Evolutionary conservation across 2,329 filamentous ascomycete genomes (phyloP), one percentile per base, ranked within the genome.

Genomic region (Diaporthe sp.): DNA sequence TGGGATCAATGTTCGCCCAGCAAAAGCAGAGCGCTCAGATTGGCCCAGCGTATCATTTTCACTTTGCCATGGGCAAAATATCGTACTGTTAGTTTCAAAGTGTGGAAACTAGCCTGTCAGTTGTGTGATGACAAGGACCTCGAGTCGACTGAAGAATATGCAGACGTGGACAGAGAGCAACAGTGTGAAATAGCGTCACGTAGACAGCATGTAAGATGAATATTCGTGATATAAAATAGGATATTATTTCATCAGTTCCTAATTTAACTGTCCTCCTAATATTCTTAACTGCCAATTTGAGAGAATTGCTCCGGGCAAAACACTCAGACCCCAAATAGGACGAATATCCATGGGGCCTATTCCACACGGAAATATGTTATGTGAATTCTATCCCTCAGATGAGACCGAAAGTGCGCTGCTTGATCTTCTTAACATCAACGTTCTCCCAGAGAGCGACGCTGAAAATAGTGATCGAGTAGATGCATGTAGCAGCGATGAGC

Each of bases 351-450:
- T 22, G 25, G 17, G 12, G 9, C 25, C 3, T 34, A 13, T 8
- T n/a, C 42, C 42, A n/a, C 44, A 9, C 42, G 2, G 17, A 4
- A 37, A 46, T 22, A 22, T 31, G 19, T 1, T 2, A 19, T 10
- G 59, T 2, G 15, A 7, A 19, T 22, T 31, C 12, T 2, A 5
- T 34, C 17, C 25, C 42, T 65, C 34, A 65, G 34, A 65, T 65
- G 17, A 65, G 42, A n/a, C 61, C 61, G 10, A 65, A 65, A 13
- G 61, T 65, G 42, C 61, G 61, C 42, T 65, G 61, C 61, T 65
- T 65, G 25, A 65, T 49, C 42, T 65, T 65, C 61, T 31, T 65
- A 25, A 65, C 61, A 34, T 65, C 61, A 6, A 65, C 61, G 10
- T 65, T 65, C 17, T 65, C 61, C 61, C 61, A 65, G 12, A 65